Evolutionary conservation across 2,329 filamentous ascomycete genomes (phyloP).

Genomic region (Calonectria crousiana): DNA sequence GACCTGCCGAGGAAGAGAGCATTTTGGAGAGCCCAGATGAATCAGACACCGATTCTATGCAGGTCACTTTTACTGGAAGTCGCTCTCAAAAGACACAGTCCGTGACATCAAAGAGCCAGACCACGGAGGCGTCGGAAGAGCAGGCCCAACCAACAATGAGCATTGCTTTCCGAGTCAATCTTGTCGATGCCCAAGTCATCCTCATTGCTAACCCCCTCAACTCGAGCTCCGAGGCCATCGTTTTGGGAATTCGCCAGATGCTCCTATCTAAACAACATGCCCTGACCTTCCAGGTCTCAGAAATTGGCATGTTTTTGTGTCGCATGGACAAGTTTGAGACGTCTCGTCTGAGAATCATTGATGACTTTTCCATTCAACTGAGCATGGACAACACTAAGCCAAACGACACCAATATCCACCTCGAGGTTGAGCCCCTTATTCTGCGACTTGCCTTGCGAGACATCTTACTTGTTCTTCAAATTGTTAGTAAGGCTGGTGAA

Average conservation of each 20-base stretch:
- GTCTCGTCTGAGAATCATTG: constrained; percentile 88
- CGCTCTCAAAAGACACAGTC: constrained; percentile 49
- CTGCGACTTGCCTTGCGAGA: constrained; percentile 91
- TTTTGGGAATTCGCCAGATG: constrained; percentile 93
- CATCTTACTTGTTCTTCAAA: constrained; percentile 93
- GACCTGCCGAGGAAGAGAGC: constrained; percentile 63
- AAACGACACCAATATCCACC: constrained; percentile 81
- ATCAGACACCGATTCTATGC: constrained; percentile 71
- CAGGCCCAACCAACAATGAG: constrained; percentile 65
- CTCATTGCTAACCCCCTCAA: constrained; percentile 95
- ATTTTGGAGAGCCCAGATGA: constrained; percentile 69
- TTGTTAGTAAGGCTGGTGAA: constrained; percentile 90
- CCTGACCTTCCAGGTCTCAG: constrained; percentile 90
- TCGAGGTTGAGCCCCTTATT: constrained; percentile 92
- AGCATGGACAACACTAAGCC: constrained; percentile 80
- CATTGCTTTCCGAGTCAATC: constrained; percentile 89
- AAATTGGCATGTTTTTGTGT: constrained; percentile 98
- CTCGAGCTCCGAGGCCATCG: constrained; percentile 92
- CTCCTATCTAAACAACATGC: constrained; percentile 94
- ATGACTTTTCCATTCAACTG: constrained; percentile 93
- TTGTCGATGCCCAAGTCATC: constrained; percentile 97
- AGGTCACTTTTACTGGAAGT: constrained; percentile 57
- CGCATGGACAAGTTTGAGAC: constrained; percentile 98
- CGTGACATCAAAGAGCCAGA: constrained; percentile 43
- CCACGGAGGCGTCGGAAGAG: constrained; percentile 25